Evolutionary conservation across 371 early-diverging fungal species (phyloP).

Genomic region (Mucor saturninus): DNA sequence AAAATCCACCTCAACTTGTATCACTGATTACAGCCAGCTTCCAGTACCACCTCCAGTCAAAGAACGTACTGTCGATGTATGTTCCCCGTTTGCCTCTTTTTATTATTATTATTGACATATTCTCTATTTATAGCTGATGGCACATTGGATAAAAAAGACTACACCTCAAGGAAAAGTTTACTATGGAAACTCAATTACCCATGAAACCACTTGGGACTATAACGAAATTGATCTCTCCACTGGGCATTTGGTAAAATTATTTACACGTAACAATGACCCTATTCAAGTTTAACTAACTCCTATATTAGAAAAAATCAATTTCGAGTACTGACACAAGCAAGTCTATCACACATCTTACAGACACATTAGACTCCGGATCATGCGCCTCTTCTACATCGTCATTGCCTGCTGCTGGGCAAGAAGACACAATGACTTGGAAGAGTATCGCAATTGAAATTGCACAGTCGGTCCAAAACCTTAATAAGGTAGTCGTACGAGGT

Average conservation of each 20-base stretch:
- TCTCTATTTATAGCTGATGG: slow-evolving; percentile 26
- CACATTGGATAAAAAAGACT: slow-evolving; percentile 62
- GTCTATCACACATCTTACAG: background rate
- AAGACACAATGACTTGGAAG: slow-evolving; percentile 29
- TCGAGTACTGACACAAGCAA: no score
- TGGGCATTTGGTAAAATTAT: slow-evolving; percentile 31
- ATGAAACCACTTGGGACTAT: slow-evolving; percentile 75
- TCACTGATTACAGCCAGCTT: background rate
- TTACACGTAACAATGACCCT: no score
- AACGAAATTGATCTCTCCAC: slow-evolving; percentile 43
- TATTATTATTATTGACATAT: background rate
- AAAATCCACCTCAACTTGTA: background rate
- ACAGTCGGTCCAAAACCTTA: slow-evolving; percentile 66
- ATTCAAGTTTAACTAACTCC: background rate
- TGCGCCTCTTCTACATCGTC: background rate
- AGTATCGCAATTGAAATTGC: slow-evolving; percentile 62
- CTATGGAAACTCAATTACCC: slow-evolving; percentile 79
- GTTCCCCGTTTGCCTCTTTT: background rate
- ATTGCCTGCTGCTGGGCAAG: background rate
- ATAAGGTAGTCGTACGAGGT: slow-evolving; percentile 60
- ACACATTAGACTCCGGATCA: background rate
- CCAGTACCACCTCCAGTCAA: background rate
- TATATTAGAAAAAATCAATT: no score
- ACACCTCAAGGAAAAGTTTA: slow-evolving; percentile 73
- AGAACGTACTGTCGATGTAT: slow-evolving; percentile 1